phyloP scores from a whole-genome alignment of 1,139 yeast genomes.

The Eremothecium gossypii region DNA sequence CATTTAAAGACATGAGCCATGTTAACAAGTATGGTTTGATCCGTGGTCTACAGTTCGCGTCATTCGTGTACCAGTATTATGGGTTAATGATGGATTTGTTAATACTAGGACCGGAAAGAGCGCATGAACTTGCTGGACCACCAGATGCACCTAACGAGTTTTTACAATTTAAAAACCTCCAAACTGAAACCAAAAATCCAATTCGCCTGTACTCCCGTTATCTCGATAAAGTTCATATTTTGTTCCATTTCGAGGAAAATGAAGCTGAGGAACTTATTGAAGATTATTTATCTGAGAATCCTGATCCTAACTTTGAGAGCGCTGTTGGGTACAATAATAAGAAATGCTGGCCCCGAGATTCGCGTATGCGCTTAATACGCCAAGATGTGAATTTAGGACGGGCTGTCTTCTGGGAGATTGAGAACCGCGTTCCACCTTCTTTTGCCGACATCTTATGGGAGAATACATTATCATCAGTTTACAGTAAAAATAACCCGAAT shows the following conservation, averaged over 20 bases:
- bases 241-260: constrained; percentile 63
- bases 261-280: constrained; percentile 72
- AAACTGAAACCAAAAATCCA: constrained; percentile 59
- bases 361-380: constrained; percentile 83
- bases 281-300: constrained; percentile 71
- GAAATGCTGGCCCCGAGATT: constrained; percentile 91
- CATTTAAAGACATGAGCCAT: constrained; percentile 93
- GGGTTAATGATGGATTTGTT: constrained; percentile 78
- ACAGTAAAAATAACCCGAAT: constrained; percentile 84
- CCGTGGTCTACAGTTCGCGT: constrained; percentile 82
- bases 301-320: constrained; percentile 84
- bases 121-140: constrained; percentile 78
- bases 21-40: constrained; percentile 81
- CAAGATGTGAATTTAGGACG: constrained; percentile 88
- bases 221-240: constrained; percentile 69
- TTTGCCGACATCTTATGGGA: constrained; percentile 73
- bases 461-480: constrained; percentile 75
- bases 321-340: constrained; percentile 83
- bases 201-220: constrained; percentile 76
- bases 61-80: constrained; percentile 83
- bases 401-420: constrained; percentile 87
- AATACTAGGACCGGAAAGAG: constrained; percentile 78
- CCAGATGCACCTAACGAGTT: constrained; percentile 66
- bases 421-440: constrained; percentile 69
- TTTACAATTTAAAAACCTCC: constrained; percentile 54